Percentiles rank a stretch among this genome's conserved stretches.
These are phyloP conservation scores for Lachnellula willkommii DNA, from an alignment of 2,329 filamentous ascomycete species.

Conservation along the genomic window DNA sequence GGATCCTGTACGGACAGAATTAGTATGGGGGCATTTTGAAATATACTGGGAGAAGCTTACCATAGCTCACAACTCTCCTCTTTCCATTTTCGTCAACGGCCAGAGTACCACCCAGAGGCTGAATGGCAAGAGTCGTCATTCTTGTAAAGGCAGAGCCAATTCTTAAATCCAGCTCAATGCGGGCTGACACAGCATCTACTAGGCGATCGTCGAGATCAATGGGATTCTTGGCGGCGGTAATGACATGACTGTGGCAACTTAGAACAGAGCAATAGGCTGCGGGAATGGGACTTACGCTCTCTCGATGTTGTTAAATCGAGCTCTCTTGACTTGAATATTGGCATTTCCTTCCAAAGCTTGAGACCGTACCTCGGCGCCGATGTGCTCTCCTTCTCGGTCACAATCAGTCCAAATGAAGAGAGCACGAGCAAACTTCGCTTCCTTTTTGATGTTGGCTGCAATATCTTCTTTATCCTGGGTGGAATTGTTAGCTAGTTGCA, in stretches of 20 bases:
- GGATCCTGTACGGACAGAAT: conserved; percentile 47
- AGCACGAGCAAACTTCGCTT: conserved; percentile 66
- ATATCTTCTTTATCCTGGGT: conserved; percentile 73
- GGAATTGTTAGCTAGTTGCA: conserved; percentile 13
- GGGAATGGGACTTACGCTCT: conserved; percentile 55
- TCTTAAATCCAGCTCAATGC: conserved; percentile 87
- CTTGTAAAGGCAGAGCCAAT: conserved; percentile 92
- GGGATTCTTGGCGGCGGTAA: conserved; percentile 74
- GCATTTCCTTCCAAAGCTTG: conserved; percentile 71
- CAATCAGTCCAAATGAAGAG: conserved; percentile 99
- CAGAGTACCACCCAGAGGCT: conserved; percentile 62
- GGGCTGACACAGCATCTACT: conserved; percentile 78
- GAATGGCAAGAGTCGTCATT: conserved; percentile 75
- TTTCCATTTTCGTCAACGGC: conserved; percentile 41
- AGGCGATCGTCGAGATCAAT: conserved; percentile 77
- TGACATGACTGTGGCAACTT: conserved; percentile 61
- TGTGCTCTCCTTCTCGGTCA: conserved; percentile 95
- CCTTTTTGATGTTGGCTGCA: conserved; percentile 75
- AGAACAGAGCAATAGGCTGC: not conserved
- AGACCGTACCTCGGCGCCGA: conserved; percentile 82
- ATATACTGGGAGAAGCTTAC: conserved; percentile 39
- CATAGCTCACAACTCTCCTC: conserved; percentile 66
- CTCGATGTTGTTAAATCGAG: conserved; percentile 94
- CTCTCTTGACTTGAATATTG: conserved; percentile 73
- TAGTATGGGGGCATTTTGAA: not conserved